phyloP scores from a whole-genome alignment of 768 basidiomycete species.

The Mycena metata region DNA sequence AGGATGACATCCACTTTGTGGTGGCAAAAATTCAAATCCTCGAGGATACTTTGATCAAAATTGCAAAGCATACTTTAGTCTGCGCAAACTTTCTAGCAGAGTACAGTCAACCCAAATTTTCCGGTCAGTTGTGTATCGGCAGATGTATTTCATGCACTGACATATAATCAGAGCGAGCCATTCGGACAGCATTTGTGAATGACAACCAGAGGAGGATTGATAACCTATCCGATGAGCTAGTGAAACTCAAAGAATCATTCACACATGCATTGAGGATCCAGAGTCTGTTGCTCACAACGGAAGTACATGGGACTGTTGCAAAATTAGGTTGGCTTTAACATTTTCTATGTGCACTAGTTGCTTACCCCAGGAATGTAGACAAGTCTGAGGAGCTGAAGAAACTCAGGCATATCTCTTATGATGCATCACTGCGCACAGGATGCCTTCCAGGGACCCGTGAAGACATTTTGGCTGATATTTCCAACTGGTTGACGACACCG shows the following conservation, averaged over 20 bases:
- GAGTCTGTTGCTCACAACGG: not conserved
- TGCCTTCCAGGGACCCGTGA: slow-evolving; percentile 17
- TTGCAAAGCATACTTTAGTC: not conserved
- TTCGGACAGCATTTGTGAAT: not conserved
- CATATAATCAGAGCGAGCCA: too few species aligned
- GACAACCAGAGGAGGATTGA: not conserved
- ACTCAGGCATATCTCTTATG: not conserved
- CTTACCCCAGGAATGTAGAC: not conserved
- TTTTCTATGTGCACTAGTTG: too few species aligned
- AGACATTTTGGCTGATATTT: not conserved
- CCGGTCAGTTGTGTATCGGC: too few species aligned
- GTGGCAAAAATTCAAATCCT: not conserved
- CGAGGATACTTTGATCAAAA: not conserved
- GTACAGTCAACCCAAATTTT: too few species aligned
- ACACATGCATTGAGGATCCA: too few species aligned
- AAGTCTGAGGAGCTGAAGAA: not conserved
- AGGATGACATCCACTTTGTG: not conserved
- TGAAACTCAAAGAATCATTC: too few species aligned
- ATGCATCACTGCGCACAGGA: not conserved
- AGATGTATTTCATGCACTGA: too few species aligned
- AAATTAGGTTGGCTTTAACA: not conserved
- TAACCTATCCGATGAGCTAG: too few species aligned
- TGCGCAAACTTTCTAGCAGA: not conserved
- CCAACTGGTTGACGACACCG: not conserved
- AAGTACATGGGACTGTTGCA: not conserved